Evolutionary conservation across 306 rosid species (phyloP), one percentile per base, ranked within the genome.

Genomic region (Dryas octopetala): DNA sequence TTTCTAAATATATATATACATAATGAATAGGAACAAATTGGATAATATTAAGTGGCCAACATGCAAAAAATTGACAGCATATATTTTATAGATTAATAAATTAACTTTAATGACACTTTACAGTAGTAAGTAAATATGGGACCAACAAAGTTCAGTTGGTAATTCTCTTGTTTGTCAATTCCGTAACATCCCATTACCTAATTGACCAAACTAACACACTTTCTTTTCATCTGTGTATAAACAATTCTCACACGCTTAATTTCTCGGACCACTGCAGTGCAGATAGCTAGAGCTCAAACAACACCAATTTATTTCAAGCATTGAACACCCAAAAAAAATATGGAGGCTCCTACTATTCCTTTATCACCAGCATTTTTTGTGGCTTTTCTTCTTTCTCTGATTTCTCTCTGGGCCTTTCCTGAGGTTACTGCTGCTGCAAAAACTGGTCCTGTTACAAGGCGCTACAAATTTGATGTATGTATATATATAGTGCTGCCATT

Each of bases 401-500:
- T 15, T 74, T 70, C 83, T 71, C 54, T 88, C 16, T 69, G 50
- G 17, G 62, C 61, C 65, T 75, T 77, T 47, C 80, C 89, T 63
- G 16, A 61, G 61, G n/a, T 28, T 79, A 76, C 78, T 78, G 28
- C 65, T 13, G 83, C 88, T 60, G 52, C 89, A 80, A 78, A 84
- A 50, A n/a, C 32, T 19, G 38, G 74, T 43, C 16, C 74, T 3
- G 74, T 87, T 70, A 91, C 91, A 67, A 82, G 93, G 79, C 90
- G 79, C 84, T 91, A 88, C 87, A 83, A 66, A 4, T 91, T 88
- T 66, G 64, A 88, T 46, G 93, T 88, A 80, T 10, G 88, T 62
- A 17, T 38, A 17, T 28, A 44, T 15, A 7, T 8, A 2, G 4
- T 62, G 51, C 32, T 28, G 32, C 2, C 32, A 28, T 28, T 28